Conservation (phyloP, 1,139 yeast species). For the Blastobotrys serpentis region DNA sequence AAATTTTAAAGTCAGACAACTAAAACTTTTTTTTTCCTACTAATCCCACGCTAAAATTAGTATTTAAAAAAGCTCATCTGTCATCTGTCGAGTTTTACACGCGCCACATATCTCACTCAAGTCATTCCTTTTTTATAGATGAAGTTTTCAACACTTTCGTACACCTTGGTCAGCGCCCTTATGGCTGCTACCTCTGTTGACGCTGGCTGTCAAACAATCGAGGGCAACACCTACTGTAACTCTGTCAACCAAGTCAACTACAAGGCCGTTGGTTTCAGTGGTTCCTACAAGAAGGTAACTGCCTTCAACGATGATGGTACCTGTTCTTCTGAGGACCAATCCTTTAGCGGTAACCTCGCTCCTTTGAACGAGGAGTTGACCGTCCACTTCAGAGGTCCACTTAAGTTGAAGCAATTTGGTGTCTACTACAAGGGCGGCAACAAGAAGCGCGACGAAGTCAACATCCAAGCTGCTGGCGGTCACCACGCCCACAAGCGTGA, state of each 20-base stretch:
- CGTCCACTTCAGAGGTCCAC: conserved; percentile 93
- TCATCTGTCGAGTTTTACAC: background rate
- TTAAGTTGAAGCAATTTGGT: conserved; percentile 75
- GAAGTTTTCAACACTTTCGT: conserved; percentile 18
- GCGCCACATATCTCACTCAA: conserved; percentile 11
- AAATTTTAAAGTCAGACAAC: background rate
- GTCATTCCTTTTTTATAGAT: conserved; percentile 16
- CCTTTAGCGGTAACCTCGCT: conserved; percentile 72
- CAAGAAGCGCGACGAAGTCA: conserved; percentile 36
- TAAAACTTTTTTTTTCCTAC: conserved; percentile 2
- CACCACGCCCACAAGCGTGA: conserved; percentile 65
- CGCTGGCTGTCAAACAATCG: conserved; percentile 31
- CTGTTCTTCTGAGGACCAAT: conserved; percentile 51
- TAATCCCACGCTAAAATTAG: background rate
- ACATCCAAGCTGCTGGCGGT: conserved; percentile 38
- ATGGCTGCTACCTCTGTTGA: conserved; percentile 22
- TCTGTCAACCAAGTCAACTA: conserved; percentile 67
- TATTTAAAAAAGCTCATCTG: conserved; percentile 1
- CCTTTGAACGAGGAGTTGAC: conserved; percentile 89
- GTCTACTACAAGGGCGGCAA: conserved; percentile 48
- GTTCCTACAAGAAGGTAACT: conserved; percentile 72
- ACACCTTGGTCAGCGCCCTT: conserved; percentile 19
- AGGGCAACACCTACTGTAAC: conserved; percentile 83
- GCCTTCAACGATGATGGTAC: conserved; percentile 68
- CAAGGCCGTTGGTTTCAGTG: conserved; percentile 72